Evolutionary conservation across 108 stramenopile genomes (phyloP), one percentile per base, ranked within the genome.

Genomic region (Skeletonema costatum): DNA sequence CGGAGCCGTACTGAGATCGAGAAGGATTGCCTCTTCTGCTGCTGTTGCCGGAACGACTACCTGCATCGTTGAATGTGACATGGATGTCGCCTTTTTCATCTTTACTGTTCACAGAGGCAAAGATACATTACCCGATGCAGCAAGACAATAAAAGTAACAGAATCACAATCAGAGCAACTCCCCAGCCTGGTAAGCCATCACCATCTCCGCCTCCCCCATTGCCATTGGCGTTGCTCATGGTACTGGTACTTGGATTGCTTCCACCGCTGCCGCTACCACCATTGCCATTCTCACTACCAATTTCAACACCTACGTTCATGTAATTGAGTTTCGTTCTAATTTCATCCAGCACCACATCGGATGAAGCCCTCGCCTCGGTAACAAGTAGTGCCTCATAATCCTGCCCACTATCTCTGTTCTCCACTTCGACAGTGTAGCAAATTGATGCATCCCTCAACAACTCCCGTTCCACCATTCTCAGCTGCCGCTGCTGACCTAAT

Each of bases 131-230:
- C n/a, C 76, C 75, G 3, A 73, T 56, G 30, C 76, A 71, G 33
- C 67, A 66, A 5, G 60, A 50, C 3, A 83, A 50, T 6, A 51
- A 11, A 14, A 83, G 70, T 19, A 73, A 31, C 6, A 74, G 42
- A 48, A 83, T 60, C 38, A 83, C 67, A 46, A 77, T 76, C 41
- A 83, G 71, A n/a, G 64, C 53, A 33, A 83, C 56, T 1, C 71
- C 82, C 82, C 82, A 83, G 12, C 65, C 82, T 2, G 82, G 53
- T 17, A 83, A 32, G 3, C 75, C 82, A 32, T 44, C 72, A 12
- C 11, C 11, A 16, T 25, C 25, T 25, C 44, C 44, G 11, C 16
- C 10, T 2, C 25, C 21, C 9, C 25, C 53, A 10, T 56, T 29
- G 2, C 11, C 10, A 12, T 25, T 25, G 25, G 25, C 44, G 11